Percentiles rank a stretch among this genome's conserved stretches.
Evolutionary conservation across 257 asterid genomes (phyloP).

Genomic region (Verbena officinalis): DNA sequence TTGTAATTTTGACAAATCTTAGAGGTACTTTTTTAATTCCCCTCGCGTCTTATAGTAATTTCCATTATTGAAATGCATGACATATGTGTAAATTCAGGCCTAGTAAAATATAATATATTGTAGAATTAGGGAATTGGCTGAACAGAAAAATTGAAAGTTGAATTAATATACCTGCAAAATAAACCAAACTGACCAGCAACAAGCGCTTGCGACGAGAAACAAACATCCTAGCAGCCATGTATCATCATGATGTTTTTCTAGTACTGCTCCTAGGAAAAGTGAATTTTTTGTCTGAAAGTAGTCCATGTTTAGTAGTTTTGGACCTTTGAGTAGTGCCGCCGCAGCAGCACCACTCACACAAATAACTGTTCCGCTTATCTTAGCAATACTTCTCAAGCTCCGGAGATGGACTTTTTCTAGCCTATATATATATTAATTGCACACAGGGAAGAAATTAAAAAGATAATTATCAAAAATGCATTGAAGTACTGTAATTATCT

Average conservation of each 20-base stretch:
- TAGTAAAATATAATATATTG: too few relatives aligned
- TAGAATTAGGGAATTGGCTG: too few relatives aligned
- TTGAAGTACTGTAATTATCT: too few relatives aligned
- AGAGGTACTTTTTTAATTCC: too few relatives aligned
- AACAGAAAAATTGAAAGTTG: too few relatives aligned
- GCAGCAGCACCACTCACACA: conserved; percentile 67
- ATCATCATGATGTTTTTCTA: conserved; percentile 30
- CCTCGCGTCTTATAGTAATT: too few relatives aligned
- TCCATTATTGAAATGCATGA: too few relatives aligned
- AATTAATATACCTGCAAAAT: conserved; percentile 39
- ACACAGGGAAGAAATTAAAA: too few relatives aligned
- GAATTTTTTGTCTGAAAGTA: conserved; percentile 27
- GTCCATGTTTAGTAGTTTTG: conserved; percentile 61
- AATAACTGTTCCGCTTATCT: conserved; percentile 50
- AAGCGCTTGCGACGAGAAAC: conserved; percentile 44
- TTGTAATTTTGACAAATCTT: too few relatives aligned
- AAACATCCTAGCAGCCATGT: conserved; percentile 70
- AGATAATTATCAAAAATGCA: too few relatives aligned
- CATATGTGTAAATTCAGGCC: too few relatives aligned
- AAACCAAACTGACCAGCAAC: conserved; percentile 56
- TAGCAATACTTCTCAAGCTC: conserved; percentile 51
- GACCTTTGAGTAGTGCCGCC: conserved; percentile 73
- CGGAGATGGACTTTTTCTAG: conserved; percentile 51
- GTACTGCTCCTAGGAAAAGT: conserved; percentile 33
- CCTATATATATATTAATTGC: conserved; percentile 33